Evolutionary conservation across 2,329 filamentous ascomycete genomes (phyloP).

Genomic region (Coniochaeta sp.): DNA sequence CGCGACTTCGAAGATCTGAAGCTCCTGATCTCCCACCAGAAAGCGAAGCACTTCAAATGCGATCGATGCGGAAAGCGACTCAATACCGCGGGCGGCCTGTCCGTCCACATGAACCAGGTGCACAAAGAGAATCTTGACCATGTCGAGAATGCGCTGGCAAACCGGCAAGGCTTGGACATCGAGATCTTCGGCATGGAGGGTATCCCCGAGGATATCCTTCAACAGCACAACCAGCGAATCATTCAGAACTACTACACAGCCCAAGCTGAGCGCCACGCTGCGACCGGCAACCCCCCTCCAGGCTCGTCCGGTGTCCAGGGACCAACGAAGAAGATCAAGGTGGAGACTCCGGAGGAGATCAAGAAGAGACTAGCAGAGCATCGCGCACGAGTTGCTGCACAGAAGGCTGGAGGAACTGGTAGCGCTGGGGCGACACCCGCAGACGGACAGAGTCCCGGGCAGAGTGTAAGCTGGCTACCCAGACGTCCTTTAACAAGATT

Average conservation of each 20-base stretch:
- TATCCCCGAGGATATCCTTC: slow-evolving; percentile 76
- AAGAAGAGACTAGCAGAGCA: slow-evolving; percentile 75
- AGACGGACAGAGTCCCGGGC: slow-evolving; percentile 40
- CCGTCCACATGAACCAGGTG: slow-evolving; percentile 96
- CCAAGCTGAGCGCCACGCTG: slow-evolving; percentile 72
- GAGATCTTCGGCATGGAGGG: slow-evolving; percentile 99
- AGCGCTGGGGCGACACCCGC: slow-evolving; percentile 46
- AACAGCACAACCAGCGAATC: slow-evolving; percentile 80
- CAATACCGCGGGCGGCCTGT: slow-evolving; percentile 92
- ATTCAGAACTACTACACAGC: slow-evolving; percentile 78
- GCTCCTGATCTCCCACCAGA: slow-evolving; percentile 93
- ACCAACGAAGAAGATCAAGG: slow-evolving; percentile 61
- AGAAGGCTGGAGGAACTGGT: slow-evolving; percentile 48
- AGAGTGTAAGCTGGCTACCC: slow-evolving; percentile 40
- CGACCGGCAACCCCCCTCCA: slow-evolving; percentile 70
- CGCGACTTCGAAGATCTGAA: slow-evolving; percentile 97
- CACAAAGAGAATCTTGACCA: slow-evolving; percentile 86
- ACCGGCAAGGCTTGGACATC: slow-evolving; percentile 76
- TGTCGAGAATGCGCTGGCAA: slow-evolving; percentile 88
- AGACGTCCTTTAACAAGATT: not conserved
- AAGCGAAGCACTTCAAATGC: slow-evolving; percentile 99
- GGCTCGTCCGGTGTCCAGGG: slow-evolving; percentile 43
- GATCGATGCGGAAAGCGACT: slow-evolving; percentile 80
- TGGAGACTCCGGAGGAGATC: slow-evolving; percentile 69
- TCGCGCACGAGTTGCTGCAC: slow-evolving; percentile 59